phyloP scores from a whole-genome alignment of 2,329 filamentous ascomycete species.

The Alternaria alternata region DNA sequence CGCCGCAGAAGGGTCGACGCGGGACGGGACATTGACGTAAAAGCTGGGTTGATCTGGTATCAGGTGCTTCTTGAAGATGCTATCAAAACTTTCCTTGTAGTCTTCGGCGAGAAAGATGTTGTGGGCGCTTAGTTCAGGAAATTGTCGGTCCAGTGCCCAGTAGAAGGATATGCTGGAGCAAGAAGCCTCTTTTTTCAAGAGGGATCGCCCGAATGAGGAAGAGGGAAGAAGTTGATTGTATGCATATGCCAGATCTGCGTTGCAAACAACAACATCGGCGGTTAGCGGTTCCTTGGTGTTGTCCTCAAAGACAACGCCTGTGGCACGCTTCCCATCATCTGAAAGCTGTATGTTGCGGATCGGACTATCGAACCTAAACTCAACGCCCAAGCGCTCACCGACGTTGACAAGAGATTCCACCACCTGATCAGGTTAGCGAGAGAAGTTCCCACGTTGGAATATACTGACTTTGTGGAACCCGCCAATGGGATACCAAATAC shows the following conservation, averaged over 20 bases:
- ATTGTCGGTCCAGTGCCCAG: slow-evolving; percentile 69
- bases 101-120: slow-evolving; percentile 81
- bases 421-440: slow-evolving; percentile 41
- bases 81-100: slow-evolving; percentile 76
- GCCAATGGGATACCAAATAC: slow-evolving; percentile 77
- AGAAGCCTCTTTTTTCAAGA: slow-evolving; percentile 59
- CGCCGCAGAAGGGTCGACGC: slow-evolving; percentile 72
- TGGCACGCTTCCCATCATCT: slow-evolving; percentile 61
- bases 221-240: slow-evolving; percentile 74
- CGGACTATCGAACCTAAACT: slow-evolving; percentile 67
- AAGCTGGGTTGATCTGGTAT: slow-evolving; percentile 75
- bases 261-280: slow-evolving; percentile 74
- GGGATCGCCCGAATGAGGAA: slow-evolving; percentile 52
- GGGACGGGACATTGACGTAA: slow-evolving; percentile 78
- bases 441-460: not conserved
- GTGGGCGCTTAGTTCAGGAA: slow-evolving; percentile 72
- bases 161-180: slow-evolving; percentile 81
- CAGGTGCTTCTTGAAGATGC: slow-evolving; percentile 74
- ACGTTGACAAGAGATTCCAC: slow-evolving; percentile 70
- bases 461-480: slow-evolving; percentile 69
- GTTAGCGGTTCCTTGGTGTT: slow-evolving; percentile 63
- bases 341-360: slow-evolving; percentile 65
- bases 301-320: slow-evolving; percentile 66
- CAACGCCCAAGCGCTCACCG: slow-evolving; percentile 67
- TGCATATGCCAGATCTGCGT: slow-evolving; percentile 77